These are phyloP conservation scores for Begonia loranthoides DNA, from an alignment of 306 rosid genomes.

Conservation along the genomic window DNA sequence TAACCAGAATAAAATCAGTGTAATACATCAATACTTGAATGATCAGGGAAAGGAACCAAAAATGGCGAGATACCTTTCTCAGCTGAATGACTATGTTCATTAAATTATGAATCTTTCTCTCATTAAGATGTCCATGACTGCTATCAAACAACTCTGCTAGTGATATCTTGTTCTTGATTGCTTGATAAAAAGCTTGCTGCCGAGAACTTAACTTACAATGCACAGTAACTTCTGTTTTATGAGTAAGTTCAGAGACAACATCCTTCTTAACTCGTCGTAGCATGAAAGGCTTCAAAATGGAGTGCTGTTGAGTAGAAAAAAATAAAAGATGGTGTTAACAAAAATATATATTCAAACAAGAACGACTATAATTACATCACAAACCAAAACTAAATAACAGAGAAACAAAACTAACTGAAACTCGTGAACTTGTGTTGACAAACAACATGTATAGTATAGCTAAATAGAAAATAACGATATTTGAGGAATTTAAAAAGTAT, in stretches of 20 bases:
- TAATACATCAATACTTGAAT: background rate
- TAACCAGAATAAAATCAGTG: no score
- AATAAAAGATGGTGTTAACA: background rate
- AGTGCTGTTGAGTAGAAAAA: conserved; percentile 48
- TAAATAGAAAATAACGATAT: no score
- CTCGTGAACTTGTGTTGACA: no score
- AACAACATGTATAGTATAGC: no score
- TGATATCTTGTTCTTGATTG: conserved; percentile 96
- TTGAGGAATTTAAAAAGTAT: no score
- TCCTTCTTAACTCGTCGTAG: conserved; percentile 89
- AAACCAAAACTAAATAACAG: no score
- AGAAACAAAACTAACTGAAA: no score
- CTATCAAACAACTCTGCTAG: conserved; percentile 87
- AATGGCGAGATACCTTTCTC: conserved; percentile 48
- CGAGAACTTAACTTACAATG: conserved; percentile 97
- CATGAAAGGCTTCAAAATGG: conserved; percentile 95
- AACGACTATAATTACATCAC: no score
- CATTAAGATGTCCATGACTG: conserved; percentile 83
- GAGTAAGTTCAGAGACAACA: conserved; percentile 84
- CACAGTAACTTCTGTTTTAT: conserved; percentile 83
- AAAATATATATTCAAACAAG: no score
- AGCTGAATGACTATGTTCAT: conserved; percentile 98
- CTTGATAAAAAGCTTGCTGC: conserved; percentile 96
- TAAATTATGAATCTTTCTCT: conserved; percentile 70
- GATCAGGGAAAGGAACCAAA: background rate